Evolutionary conservation across 306 rosid species (phyloP), one percentile per base, ranked within the genome.

Genomic region (Vigna trinervia): DNA sequence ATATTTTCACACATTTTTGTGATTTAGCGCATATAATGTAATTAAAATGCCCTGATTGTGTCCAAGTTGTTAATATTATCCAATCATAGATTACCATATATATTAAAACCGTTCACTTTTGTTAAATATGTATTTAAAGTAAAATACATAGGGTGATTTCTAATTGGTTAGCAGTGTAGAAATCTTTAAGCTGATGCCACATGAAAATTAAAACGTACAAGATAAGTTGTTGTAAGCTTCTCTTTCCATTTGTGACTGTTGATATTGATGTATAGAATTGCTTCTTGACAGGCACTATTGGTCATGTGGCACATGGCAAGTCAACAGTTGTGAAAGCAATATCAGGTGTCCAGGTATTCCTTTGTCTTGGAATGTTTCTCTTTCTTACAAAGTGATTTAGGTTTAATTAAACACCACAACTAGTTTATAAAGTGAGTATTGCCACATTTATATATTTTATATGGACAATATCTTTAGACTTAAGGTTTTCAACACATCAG

Each of bases 281-380:
- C 34, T 3, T 30, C 51, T 50, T 88, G 41, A 61, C 87, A 94
- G 98, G 97, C 19, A 94, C 98, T 57, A 94, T 94, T 0, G 98
- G 98, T 67, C 98, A 94, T 54, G 98, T 94, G 93, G 98, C 98
- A 4, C 98, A 94, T 82, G 98, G 98, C 12, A 94, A 94, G 84
- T 94, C 98, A 1, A 94, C 98, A 0, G 96, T 94, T 20, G 98
- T 94, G 56, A 92, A 94, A 82, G 98, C 98, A 68, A 92, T 94
- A 80, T 94, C 98, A 20, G 98, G 98, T 69, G 97, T 94, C 80
- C 97, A 94, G 98, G 97, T 86, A 86, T 53, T 84, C 64, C 52
- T 34, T 63, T 69, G 50, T 5, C 43, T 72, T 17, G 43, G 47
- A 38, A 19, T 8, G 45, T 47, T 32, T 41, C 4, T 75, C 36